Conservation (phyloP, 352 stramenopile genomes). For the Peronospora farinosa region DNA sequence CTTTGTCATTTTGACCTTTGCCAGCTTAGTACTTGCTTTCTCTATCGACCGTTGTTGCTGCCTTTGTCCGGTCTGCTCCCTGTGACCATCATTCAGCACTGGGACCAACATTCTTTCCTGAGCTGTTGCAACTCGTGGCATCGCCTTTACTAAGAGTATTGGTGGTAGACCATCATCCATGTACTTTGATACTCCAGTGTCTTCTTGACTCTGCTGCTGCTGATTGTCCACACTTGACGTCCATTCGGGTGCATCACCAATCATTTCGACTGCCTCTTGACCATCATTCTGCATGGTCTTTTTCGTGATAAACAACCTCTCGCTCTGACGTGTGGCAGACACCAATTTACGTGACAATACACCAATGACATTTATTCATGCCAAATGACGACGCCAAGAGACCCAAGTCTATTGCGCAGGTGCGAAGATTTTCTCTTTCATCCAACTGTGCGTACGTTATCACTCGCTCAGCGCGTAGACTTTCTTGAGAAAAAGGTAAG, state of each 20-base stretch:
- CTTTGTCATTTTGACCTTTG: constrained; percentile 4
- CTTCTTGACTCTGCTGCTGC: background rate
- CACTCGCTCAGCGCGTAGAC: constrained; percentile 62
- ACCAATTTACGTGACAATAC: background rate
- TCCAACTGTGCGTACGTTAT: constrained; percentile 51
- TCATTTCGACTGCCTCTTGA: constrained; percentile 2
- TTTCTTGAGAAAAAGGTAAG: constrained; percentile 63
- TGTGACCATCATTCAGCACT: background rate
- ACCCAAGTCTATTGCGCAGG: constrained; percentile 40
- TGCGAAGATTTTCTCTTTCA: constrained; percentile 70
- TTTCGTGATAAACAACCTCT: background rate
- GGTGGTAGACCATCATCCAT: constrained; percentile 1
- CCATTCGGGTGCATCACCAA: constrained; percentile 10
- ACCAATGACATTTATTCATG: background rate
- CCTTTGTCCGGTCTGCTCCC: background rate
- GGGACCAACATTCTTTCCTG: background rate
- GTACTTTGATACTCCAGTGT: background rate
- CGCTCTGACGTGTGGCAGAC: background rate
- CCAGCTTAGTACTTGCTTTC: constrained; percentile 3
- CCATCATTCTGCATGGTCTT: constrained; percentile 11
- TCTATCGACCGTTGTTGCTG: background rate
- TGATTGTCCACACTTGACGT: constrained; percentile 17
- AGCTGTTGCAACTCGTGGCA: constrained; percentile 1
- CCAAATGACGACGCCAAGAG: constrained; percentile 19
- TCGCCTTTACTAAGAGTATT: constrained; percentile 1